Percentiles rank a stretch among this genome's conserved stretches.
phyloP scores from a whole-genome alignment of 2,329 filamentous ascomycete species.

The Colletotrichum coccodes region DNA sequence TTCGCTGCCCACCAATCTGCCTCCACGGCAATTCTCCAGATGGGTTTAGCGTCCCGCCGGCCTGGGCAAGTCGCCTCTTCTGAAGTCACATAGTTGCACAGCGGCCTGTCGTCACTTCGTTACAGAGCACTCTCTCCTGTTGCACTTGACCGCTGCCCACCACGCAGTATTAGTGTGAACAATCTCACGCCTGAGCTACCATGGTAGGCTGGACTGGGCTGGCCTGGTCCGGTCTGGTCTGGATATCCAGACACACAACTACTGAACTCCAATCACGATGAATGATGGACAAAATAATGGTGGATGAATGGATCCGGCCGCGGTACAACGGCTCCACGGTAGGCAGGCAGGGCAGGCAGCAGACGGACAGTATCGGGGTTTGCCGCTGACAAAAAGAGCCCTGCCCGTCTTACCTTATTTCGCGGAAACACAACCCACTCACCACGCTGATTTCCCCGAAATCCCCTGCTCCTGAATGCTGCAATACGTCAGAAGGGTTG shows the following conservation, averaged over 20 bases:
- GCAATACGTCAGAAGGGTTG: constrained; percentile 24
- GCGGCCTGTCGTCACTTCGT: background rate
- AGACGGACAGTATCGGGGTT: background rate
- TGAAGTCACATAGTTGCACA: constrained; percentile 21
- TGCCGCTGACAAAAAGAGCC: constrained; percentile 19
- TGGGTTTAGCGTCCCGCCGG: constrained; percentile 28
- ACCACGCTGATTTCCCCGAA: background rate
- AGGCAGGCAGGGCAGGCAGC: background rate
- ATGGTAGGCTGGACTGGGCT: background rate
- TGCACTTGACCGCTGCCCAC: background rate
- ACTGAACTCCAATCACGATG: background rate
- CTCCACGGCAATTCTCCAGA: constrained; percentile 15
- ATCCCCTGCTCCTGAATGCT: background rate
- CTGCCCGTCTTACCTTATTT: constrained; percentile 1
- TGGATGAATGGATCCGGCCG: constrained; percentile 13
- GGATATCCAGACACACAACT: background rate
- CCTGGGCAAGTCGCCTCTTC: constrained; percentile 24
- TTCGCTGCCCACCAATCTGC: constrained; percentile 23
- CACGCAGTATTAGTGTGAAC: constrained; percentile 10
- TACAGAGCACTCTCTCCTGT: background rate
- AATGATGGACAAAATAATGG: constrained; percentile 3
- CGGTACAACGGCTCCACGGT: constrained; percentile 7
- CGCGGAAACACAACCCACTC: constrained; percentile 6
- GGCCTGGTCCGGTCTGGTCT: constrained; percentile 1
- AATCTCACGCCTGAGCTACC: constrained; percentile 11